A percentile compares a stretch with the other conserved stretches of the same genome.
Conservation (phyloP, 345 rosid genomes). For the Pistacia atlantica region DNA sequence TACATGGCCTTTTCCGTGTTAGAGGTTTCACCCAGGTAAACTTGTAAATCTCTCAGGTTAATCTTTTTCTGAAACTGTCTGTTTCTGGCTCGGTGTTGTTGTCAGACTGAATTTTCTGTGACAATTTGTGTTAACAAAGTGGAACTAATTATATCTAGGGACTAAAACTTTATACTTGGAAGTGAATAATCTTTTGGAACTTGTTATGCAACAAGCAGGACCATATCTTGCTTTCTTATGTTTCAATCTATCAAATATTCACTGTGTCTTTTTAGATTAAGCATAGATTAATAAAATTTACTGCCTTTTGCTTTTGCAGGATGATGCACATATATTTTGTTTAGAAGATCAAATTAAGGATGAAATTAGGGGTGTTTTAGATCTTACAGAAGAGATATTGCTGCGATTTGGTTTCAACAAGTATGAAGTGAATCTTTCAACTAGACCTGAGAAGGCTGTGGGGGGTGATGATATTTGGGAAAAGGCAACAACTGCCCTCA, state of each 20-base stretch:
- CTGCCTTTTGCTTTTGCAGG: slow-evolving; percentile 50
- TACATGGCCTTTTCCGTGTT: slow-evolving; percentile 94
- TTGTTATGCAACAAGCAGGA: not conserved
- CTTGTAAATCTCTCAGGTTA: not conserved
- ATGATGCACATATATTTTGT: slow-evolving; percentile 96
- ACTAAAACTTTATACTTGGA: not conserved
- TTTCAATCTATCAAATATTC: not conserved
- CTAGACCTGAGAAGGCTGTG: slow-evolving; percentile 91
- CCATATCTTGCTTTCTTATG: not conserved
- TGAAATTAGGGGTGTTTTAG: slow-evolving; percentile 91
- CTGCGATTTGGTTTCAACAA: slow-evolving; percentile 78
- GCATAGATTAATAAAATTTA: not conserved
- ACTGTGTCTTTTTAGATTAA: not conserved
- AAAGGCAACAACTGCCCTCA: slow-evolving; percentile 80
- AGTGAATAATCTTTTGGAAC: not conserved
- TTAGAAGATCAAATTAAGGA: slow-evolving; percentile 91
- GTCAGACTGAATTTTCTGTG: not conserved
- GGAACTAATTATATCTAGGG: too few species aligned
- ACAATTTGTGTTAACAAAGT: not conserved
- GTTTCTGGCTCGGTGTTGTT: not conserved
- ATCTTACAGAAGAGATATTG: slow-evolving; percentile 84
- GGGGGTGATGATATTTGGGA: slow-evolving; percentile 95
- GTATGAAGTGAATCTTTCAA: slow-evolving; percentile 91
- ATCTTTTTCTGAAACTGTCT: not conserved
- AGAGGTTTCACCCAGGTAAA: slow-evolving; percentile 96